Percentiles rank a stretch among this genome's conserved stretches.
These are phyloP conservation scores for Rhodomyrtus tomentosa DNA, from an alignment of 345 rosid genomes.

Conservation along the genomic window DNA sequence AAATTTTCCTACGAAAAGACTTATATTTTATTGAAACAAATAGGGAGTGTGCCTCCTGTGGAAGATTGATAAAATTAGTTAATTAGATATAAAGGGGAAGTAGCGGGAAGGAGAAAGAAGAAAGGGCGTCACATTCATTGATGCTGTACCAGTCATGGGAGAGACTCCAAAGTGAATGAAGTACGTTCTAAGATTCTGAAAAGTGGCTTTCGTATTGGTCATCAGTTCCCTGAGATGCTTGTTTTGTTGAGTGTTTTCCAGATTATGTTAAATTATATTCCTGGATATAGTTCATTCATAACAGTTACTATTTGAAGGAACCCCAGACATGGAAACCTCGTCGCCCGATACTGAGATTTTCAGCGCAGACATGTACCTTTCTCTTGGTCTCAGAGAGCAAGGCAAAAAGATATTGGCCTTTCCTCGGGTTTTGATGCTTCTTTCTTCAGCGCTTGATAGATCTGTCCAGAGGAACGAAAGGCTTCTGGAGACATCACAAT, in stretches of 20 bases:
- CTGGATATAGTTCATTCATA: not conserved
- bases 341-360: slow-evolving; percentile 12
- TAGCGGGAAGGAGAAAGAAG: too few species aligned
- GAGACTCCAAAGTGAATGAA: not conserved
- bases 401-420: slow-evolving; percentile 30
- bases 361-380: slow-evolving; percentile 32
- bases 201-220: not conserved
- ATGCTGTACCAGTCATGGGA: not conserved
- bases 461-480: slow-evolving; percentile 37
- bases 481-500: slow-evolving; percentile 13
- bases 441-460: slow-evolving; percentile 57
- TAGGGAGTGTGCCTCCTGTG: not conserved
- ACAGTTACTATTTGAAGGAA: slow-evolving; percentile 12
- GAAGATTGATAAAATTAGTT: not conserved
- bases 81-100: not conserved
- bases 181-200: not conserved
- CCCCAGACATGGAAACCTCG: slow-evolving; percentile 31
- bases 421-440: slow-evolving; percentile 39
- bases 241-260: not conserved
- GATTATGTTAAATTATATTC: not conserved
- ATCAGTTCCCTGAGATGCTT: not conserved
- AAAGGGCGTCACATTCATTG: not conserved
- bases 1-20: not conserved
- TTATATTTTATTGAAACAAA: not conserved
- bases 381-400: slow-evolving; percentile 42